Conservation (phyloP, 352 stramenopile species). For the Phytophthora constricta region DNA sequence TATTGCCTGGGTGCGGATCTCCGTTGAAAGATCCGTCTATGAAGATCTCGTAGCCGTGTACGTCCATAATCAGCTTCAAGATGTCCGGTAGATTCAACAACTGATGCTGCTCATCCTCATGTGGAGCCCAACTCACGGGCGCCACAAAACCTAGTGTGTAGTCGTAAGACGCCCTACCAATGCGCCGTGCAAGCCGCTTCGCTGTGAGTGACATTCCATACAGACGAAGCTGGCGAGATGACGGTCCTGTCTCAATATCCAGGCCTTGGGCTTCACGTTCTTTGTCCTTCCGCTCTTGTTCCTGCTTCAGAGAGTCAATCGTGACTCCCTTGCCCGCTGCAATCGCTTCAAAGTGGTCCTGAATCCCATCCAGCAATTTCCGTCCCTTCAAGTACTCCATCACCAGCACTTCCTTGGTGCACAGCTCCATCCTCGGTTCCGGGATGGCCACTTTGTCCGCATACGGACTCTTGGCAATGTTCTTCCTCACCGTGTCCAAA, state of each 20-base stretch:
- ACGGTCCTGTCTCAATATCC: constrained; percentile 78
- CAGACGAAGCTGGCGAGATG: constrained; percentile 59
- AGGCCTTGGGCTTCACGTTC: constrained; percentile 64
- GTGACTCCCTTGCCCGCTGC: constrained; percentile 87
- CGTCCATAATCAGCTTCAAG: constrained; percentile 87
- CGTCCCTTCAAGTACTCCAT: constrained; percentile 95
- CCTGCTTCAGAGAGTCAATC: constrained; percentile 80
- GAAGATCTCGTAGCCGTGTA: constrained; percentile 94
- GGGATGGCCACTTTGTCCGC: constrained; percentile 80
- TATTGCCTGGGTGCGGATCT: constrained; percentile 92
- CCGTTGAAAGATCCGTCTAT: constrained; percentile 93
- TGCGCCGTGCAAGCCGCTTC: constrained; percentile 45
- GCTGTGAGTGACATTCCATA: constrained; percentile 56
- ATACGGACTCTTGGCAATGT: constrained; percentile 89
- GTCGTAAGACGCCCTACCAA: constrained; percentile 70
- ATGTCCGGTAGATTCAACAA: constrained; percentile 86
- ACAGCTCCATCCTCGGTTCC: constrained; percentile 86
- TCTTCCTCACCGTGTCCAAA: constrained; percentile 85
- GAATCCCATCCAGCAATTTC: constrained; percentile 88
- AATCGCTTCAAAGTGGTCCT: constrained; percentile 91
- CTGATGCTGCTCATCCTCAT: constrained; percentile 50
- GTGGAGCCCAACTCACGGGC: constrained; percentile 47
- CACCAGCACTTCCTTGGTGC: constrained; percentile 95
- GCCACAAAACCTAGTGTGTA: constrained; percentile 87
- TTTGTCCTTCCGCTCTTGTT: constrained; percentile 78